Evolutionary conservation across 2,329 filamentous ascomycete genomes (phyloP).

Genomic region (Laburnicola sp.): DNA sequence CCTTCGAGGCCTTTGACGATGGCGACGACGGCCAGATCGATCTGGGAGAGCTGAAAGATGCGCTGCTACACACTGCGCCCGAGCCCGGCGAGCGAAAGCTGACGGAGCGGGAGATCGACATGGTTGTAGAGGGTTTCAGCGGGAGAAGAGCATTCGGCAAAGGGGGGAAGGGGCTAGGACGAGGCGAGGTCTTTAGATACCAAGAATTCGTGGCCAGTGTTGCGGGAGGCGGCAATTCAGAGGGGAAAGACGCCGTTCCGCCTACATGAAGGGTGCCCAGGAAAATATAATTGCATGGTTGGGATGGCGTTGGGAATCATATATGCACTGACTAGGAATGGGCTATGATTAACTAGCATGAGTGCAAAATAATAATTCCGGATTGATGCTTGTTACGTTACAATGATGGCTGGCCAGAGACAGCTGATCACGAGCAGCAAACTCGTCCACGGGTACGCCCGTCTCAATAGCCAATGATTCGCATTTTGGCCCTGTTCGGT

Average conservation of each 20-base stretch:
- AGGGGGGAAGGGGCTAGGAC: slow-evolving; percentile 51
- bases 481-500: too few species aligned
- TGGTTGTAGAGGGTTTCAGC: slow-evolving; percentile 83
- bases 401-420: too few species aligned
- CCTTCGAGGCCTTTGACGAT: slow-evolving; percentile 93
- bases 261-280: slow-evolving; percentile 10
- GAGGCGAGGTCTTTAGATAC: slow-evolving; percentile 90
- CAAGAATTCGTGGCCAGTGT: slow-evolving; percentile 77
- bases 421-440: too few species aligned
- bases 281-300: neutral
- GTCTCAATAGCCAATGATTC: too few species aligned
- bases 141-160: slow-evolving; percentile 81
- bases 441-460: too few species aligned
- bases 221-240: slow-evolving; percentile 42
- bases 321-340: too few species aligned
- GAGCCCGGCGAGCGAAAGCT: slow-evolving; percentile 54
- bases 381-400: too few species aligned
- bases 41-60: slow-evolving; percentile 77
- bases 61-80: slow-evolving; percentile 77
- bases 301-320: neutral
- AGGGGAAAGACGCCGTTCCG: slow-evolving; percentile 19
- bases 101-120: slow-evolving; percentile 70
- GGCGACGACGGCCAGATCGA: slow-evolving; percentile 95
- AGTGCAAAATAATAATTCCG: too few species aligned
- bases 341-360: too few species aligned